Evolutionary conservation across 2,329 filamentous ascomycete species (phyloP).

Genomic region (Penicillium sp.): DNA sequence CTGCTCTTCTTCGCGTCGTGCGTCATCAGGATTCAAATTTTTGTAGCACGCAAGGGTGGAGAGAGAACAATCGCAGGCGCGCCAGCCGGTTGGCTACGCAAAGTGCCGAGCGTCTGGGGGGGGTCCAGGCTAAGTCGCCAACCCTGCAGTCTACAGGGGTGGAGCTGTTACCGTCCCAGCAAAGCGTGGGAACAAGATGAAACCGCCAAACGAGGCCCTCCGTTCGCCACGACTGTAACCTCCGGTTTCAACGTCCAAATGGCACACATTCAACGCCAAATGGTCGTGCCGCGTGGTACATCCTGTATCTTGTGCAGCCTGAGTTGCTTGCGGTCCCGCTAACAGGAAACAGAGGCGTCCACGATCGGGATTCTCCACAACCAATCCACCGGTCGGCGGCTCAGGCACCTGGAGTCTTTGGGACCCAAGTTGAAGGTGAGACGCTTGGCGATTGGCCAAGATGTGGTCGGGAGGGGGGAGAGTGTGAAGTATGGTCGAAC

Average conservation of each 20-base stretch:
- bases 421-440: slow-evolving; percentile 24
- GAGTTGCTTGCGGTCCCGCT: slow-evolving; percentile 22
- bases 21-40: slow-evolving; percentile 7
- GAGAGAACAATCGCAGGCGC: slow-evolving; percentile 13
- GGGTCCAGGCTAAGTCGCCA: background rate
- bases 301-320: slow-evolving; percentile 10
- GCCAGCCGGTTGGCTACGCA: slow-evolving; percentile 1
- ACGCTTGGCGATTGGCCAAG: slow-evolving; percentile 13
- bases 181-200: slow-evolving; percentile 12
- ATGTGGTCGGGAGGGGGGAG: background rate
- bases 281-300: slow-evolving; percentile 4
- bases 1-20: background rate
- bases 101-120: slow-evolving; percentile 1
- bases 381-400: slow-evolving; percentile 18
- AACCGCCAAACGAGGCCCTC: slow-evolving; percentile 13
- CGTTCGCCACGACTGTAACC: slow-evolving; percentile 13
- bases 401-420: slow-evolving; percentile 10
- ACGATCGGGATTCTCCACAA: slow-evolving; percentile 11
- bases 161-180: slow-evolving; percentile 17
- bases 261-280: background rate
- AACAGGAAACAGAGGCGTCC: slow-evolving; percentile 19
- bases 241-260: slow-evolving; percentile 12
- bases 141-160: slow-evolving; percentile 5
- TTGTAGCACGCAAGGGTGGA: slow-evolving; percentile 20
- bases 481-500: slow-evolving; percentile 6